Evolutionary conservation across 306 rosid genomes (phyloP).

Genomic region (Trifolium fragiferum): DNA sequence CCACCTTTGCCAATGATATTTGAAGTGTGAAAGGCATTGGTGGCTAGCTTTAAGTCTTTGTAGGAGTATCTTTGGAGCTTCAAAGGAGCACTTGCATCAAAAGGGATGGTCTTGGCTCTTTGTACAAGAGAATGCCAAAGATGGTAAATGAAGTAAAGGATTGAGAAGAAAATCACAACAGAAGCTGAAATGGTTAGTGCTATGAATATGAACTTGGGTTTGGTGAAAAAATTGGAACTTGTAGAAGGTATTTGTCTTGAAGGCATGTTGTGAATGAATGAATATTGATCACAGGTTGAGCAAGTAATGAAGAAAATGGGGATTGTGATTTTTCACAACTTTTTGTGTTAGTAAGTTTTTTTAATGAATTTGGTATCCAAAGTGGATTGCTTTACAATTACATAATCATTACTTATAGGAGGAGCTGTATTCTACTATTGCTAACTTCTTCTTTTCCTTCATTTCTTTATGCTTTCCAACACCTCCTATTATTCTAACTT

Average conservation of each 20-base stretch:
- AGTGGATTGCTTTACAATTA: conserved; percentile 79
- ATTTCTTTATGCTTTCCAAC: conserved; percentile 39
- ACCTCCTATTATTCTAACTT: neutral
- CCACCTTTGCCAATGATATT: conserved; percentile 96
- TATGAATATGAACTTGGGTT: conserved; percentile 68
- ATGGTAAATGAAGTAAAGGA: conserved; percentile 78
- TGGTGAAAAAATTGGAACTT: conserved; percentile 58
- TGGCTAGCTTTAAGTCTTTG: conserved; percentile 78
- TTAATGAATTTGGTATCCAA: conserved; percentile 55
- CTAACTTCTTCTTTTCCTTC: conserved; percentile 41
- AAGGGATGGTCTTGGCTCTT: conserved; percentile 80
- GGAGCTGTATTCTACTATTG: conserved; percentile 46
- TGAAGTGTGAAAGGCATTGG: conserved; percentile 64
- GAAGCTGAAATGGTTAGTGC: conserved; percentile 84
- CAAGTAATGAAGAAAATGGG: conserved; percentile 41
- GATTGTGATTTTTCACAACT: conserved; percentile 45
- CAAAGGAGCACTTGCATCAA: conserved; percentile 79
- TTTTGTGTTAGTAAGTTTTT: too few relatives aligned
- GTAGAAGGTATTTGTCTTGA: conserved; percentile 72
- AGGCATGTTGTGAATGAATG: conserved; percentile 60
- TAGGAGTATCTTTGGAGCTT: conserved; percentile 82
- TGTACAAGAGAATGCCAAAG: conserved; percentile 73
- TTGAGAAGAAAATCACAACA: conserved; percentile 67
- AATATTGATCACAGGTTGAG: conserved; percentile 36
- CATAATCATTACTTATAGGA: conserved; percentile 47